phyloP scores from a whole-genome alignment of 2,329 filamentous ascomycete genomes.

The Fusarium sp. region DNA sequence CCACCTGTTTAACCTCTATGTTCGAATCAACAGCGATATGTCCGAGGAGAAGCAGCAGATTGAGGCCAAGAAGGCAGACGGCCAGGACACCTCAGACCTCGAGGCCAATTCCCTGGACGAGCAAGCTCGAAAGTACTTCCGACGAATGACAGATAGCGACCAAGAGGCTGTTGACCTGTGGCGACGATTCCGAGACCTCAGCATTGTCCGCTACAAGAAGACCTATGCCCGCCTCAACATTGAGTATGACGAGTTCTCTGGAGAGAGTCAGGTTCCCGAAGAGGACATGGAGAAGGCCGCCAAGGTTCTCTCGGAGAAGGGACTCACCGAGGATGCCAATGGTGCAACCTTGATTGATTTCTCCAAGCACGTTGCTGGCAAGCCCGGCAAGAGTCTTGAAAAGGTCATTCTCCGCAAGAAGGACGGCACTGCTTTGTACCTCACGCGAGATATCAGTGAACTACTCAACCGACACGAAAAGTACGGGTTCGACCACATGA shows the following conservation, averaged over 20 bases:
- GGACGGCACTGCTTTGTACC: conserved; percentile 78
- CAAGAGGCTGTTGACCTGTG: conserved; percentile 67
- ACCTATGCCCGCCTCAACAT: conserved; percentile 78
- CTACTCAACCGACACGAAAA: conserved; percentile 70
- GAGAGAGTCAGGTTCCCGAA: conserved; percentile 76
- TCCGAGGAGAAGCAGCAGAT: conserved; percentile 72
- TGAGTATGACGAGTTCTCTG: conserved; percentile 73
- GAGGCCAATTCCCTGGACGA: conserved; percentile 72
- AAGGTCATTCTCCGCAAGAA: conserved; percentile 76
- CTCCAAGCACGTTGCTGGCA: conserved; percentile 70
- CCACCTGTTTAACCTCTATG: conserved; percentile 84
- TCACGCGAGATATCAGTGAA: conserved; percentile 81
- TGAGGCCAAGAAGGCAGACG: conserved; percentile 63
- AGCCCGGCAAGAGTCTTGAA: conserved; percentile 74
- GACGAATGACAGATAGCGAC: conserved; percentile 75
- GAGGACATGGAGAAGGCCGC: conserved; percentile 72
- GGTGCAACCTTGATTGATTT: conserved; percentile 79
- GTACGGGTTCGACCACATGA: conserved; percentile 79
- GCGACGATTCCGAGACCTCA: conserved; percentile 72
- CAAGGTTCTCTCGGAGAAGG: conserved; percentile 68
- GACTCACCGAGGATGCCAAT: conserved; percentile 73
- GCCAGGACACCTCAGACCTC: conserved; percentile 58
- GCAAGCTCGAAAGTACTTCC: conserved; percentile 77
- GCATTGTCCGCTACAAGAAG: conserved; percentile 71
- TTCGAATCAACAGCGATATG: conserved; percentile 76